Evolutionary conservation across 805 yeast genomes (phyloP).

Genomic region (Metschnikowia cubensis): DNA sequence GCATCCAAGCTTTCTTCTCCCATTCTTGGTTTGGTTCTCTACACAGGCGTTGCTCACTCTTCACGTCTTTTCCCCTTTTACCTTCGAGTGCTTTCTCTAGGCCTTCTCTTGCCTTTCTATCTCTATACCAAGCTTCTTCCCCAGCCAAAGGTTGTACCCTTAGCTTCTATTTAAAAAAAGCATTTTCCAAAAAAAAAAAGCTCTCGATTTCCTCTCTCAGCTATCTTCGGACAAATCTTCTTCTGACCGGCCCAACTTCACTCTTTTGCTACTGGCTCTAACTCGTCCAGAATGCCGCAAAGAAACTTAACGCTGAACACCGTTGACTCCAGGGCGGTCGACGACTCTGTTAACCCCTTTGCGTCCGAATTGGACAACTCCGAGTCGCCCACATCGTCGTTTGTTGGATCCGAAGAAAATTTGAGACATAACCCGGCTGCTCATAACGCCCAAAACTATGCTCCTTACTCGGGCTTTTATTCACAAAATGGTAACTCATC

Average conservation of each 20-base stretch:
- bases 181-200: too few relatives aligned
- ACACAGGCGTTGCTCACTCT: not conserved
- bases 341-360: conserved; percentile 11
- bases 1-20: not conserved
- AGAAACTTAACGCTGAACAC: conserved; percentile 32
- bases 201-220: too few relatives aligned
- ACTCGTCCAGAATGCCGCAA: conserved; percentile 19
- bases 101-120: not conserved
- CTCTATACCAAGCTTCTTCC: not conserved
- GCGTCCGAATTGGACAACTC: conserved; percentile 12
- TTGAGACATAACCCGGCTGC: not conserved
- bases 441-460: conserved; percentile 27
- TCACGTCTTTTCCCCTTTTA: not conserved
- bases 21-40: not conserved
- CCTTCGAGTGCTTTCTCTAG: not conserved
- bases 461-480: conserved; percentile 29
- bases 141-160: not conserved
- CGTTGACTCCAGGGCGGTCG: not conserved
- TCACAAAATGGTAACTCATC: conserved; percentile 38
- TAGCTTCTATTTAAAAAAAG: not conserved
- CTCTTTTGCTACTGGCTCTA: not conserved
- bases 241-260: not conserved
- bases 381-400: conserved; percentile 8
- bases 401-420: conserved; percentile 12
- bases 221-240: not conserved